Conservation (phyloP, 2,329 filamentous ascomycete species). For the Ophiostoma sp. region DNA sequence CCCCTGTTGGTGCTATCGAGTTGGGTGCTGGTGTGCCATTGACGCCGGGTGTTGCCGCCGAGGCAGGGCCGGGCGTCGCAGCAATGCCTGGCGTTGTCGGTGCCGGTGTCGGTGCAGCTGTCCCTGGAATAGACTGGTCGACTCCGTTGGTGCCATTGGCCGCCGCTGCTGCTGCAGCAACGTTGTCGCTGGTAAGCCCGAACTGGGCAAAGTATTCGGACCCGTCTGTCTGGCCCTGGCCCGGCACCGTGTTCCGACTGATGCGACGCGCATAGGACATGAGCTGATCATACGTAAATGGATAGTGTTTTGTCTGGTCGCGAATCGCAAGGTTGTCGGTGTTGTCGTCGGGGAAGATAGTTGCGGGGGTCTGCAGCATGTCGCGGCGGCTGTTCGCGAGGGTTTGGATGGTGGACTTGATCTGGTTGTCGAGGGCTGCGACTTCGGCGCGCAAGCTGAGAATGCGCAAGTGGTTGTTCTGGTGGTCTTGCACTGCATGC, state of each 20-base stretch:
- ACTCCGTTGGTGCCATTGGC: conserved; percentile 12
- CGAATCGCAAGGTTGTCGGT: conserved; percentile 28
- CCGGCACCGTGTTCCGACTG: conserved; percentile 71
- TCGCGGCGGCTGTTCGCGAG: conserved; percentile 69
- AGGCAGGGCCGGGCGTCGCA: neutral
- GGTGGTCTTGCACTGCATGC: conserved; percentile 61
- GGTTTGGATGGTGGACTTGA: conserved; percentile 63
- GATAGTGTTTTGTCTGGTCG: conserved; percentile 36
- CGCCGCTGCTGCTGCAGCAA: neutral
- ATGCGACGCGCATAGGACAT: conserved; percentile 74
- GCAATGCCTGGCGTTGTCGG: conserved; percentile 21
- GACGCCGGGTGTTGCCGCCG: conserved; percentile 14
- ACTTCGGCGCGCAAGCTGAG: conserved; percentile 62
- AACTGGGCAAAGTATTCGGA: conserved; percentile 27
- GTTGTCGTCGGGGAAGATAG: conserved; percentile 45
- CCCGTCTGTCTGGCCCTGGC: conserved; percentile 46
- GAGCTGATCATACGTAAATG: conserved; percentile 65
- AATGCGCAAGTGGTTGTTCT: conserved; percentile 66
- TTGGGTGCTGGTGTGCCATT: conserved; percentile 7
- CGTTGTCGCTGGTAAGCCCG: neutral
- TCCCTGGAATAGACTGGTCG: conserved; percentile 15
- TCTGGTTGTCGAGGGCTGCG: conserved; percentile 61
- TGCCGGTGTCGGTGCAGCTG: conserved; percentile 24
- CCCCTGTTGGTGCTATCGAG: conserved; percentile 15
- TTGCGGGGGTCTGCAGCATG: conserved; percentile 58